Conservation (phyloP, 495 filamentous ascomycete genomes). For the Beverwykella pulmonaria region DNA sequence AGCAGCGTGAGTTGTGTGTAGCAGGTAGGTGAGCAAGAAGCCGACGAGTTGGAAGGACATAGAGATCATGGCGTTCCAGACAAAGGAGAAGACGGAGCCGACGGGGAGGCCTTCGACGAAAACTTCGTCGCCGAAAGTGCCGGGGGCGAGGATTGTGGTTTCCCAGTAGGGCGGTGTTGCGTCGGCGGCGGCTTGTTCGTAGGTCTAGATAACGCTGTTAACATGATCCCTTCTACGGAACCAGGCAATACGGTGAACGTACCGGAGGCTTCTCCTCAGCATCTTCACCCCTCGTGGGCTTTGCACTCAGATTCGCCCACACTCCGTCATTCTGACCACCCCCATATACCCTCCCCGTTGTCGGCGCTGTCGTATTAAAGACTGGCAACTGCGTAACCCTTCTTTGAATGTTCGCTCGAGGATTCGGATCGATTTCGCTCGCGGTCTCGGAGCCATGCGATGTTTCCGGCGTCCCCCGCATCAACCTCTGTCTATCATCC, state of each 20-base stretch:
- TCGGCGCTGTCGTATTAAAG: conserved; percentile 47
- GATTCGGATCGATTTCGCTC: conserved; percentile 45
- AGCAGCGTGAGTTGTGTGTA: conserved; percentile 96
- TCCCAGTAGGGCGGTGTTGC: conserved; percentile 98
- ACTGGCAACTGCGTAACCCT: conserved; percentile 57
- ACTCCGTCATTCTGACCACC: conserved; percentile 81
- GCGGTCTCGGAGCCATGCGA: conserved; percentile 44
- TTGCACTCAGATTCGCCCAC: conserved; percentile 91
- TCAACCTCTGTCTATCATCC: conserved; percentile 83
- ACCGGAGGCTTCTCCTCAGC: conserved; percentile 91
- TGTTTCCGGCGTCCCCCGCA: conserved; percentile 66
- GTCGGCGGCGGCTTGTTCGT: conserved; percentile 97
- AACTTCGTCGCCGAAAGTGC: conserved; percentile 84
- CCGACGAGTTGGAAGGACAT: conserved; percentile 98
- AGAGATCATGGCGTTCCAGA: conserved; percentile 98
- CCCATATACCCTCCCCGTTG: conserved; percentile 60
- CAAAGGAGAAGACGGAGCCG: conserved; percentile 90
- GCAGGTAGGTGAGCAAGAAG: conserved; percentile 95
- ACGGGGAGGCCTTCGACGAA: conserved; percentile 96
- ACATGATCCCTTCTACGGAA: background rate
- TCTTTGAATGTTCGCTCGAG: conserved; percentile 46
- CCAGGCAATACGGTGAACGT: conserved; percentile 49
- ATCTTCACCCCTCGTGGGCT: conserved; percentile 83
- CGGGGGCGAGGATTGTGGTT: conserved; percentile 93
- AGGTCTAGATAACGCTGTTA: conserved; percentile 65